Base-by-base conservation (phyloP, 2,329 filamentous ascomycete species). In the Sclerotinia trifoliorum region DNA sequence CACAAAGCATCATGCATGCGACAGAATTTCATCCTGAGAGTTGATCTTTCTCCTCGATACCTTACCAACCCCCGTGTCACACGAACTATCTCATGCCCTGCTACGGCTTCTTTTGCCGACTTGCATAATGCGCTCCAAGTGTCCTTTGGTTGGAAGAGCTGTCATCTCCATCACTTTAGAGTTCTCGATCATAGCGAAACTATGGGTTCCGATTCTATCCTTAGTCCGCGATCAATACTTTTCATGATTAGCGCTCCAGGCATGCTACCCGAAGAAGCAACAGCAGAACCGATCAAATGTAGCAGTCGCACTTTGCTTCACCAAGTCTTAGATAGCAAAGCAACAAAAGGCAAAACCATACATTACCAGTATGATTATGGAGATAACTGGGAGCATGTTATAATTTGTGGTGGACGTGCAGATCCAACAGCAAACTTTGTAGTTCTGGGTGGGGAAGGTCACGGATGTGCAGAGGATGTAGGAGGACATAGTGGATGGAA, bases 81-180 rank as follows among this genome's bases (percentile, higher is more conserved):
- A 1, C 64, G 70, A 39, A 72, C 62, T 6, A 35, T 72, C 3
- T 69, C 70, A 6, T 69, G 68, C 15, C 71, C 71, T 35, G 65
- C 70, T 0, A 46, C 39, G 5, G 65, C 70, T 5, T 68, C 65
- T 2, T 71, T 72, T 11, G 61, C 60, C 0, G 42, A 66, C 1
- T 55, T 72, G 13, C 68, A 71, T 48, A 6, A 61, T 2, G 71
- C 67, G 1, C 55, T 72, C 2, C 49, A 56, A 39, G 21, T 62
- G 29, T 64, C 70, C 5, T 71, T 71, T 49, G 68, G 49, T 1
- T 71, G 64, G 52, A 56, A 49, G 0, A 60, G 39, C 24, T 66
- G 44, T 17, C 60, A 68, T 39, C 24, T 29, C 2, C 56, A 71
- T 15, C 24, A 66, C 1, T 69, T 72, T 52, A 26, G 67, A 13